Percentiles rank a stretch among this genome's conserved stretches.
Conservation (phyloP, 2,329 filamentous ascomycete species). For the Arthrobotrys musiformis region DNA sequence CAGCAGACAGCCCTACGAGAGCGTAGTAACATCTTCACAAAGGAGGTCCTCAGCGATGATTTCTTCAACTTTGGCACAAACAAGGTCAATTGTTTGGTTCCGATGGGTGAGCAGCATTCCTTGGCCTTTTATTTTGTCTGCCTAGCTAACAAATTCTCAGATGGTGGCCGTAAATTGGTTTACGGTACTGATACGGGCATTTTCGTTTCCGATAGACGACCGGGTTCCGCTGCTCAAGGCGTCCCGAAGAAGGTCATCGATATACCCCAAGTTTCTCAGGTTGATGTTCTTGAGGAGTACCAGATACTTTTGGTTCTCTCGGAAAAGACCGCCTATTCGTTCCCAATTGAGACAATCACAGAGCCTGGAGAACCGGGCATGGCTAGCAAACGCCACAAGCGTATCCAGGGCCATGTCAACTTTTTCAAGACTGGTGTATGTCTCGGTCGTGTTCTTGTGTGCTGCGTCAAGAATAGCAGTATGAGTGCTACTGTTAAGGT, state of each 20-base stretch:
- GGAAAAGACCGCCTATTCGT: slow-evolving; percentile 92
- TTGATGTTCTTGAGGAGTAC: slow-evolving; percentile 96
- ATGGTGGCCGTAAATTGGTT: slow-evolving; percentile 92
- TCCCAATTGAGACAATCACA: slow-evolving; percentile 86
- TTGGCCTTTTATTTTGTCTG: not conserved
- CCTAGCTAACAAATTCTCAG: slow-evolving; percentile 64
- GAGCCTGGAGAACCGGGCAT: slow-evolving; percentile 78
- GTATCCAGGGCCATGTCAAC: slow-evolving; percentile 96
- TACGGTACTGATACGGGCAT: slow-evolving; percentile 95
- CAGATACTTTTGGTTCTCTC: slow-evolving; percentile 88
- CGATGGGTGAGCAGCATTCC: slow-evolving; percentile 74
- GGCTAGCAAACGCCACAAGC: slow-evolving; percentile 85
- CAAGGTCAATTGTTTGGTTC: slow-evolving; percentile 92
- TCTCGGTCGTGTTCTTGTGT: slow-evolving; percentile 90
- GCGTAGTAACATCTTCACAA: slow-evolving; percentile 76
- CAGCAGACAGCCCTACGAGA: slow-evolving; percentile 88
- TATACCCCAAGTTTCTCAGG: slow-evolving; percentile 85
- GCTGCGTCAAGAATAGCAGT: slow-evolving; percentile 93
- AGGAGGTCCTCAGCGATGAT: slow-evolving; percentile 78
- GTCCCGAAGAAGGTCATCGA: slow-evolving; percentile 87
- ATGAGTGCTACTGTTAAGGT: slow-evolving; percentile 97
- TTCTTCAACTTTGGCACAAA: slow-evolving; percentile 86
- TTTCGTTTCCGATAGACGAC: slow-evolving; percentile 89
- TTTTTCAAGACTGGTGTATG: slow-evolving; percentile 99
- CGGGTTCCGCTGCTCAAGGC: slow-evolving; percentile 75